Conservation (phyloP, 73 alveolate species). For the Urostyla sp. region DNA sequence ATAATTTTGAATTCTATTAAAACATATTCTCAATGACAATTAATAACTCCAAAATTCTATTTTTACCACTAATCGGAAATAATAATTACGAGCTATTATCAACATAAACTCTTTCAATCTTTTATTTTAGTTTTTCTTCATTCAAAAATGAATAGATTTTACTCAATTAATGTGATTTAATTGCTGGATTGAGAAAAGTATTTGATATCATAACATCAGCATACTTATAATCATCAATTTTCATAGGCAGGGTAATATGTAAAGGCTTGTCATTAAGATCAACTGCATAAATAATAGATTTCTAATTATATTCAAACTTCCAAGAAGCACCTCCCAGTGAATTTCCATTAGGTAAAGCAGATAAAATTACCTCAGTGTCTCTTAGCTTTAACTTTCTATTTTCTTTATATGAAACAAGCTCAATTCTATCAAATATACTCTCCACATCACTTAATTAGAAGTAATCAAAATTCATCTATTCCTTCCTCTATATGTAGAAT, state of each 20-base stretch:
- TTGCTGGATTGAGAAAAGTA: constrained; percentile 17
- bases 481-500: constrained; percentile 42
- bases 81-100: constrained; percentile 1
- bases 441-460: constrained; percentile 33
- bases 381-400: constrained; percentile 34
- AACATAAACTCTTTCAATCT: constrained; percentile 14
- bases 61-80: constrained; percentile 42
- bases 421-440: constrained; percentile 27
- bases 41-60: constrained; percentile 15
- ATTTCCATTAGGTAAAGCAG: constrained; percentile 40
- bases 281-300: constrained; percentile 31
- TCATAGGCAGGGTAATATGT: constrained; percentile 42
- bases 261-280: constrained; percentile 38
- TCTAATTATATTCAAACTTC: constrained; percentile 47
- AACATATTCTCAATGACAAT: constrained; percentile 42
- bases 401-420: constrained; percentile 44
- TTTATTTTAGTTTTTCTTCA: constrained; percentile 30
- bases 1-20: constrained; percentile 6
- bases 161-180: not conserved
- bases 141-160: constrained; percentile 20
- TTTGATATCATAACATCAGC: constrained; percentile 30
- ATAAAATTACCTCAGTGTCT: constrained; percentile 27
- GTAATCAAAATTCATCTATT: constrained; percentile 21
- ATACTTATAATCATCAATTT: constrained; percentile 30
- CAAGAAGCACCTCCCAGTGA: constrained; percentile 53